These are phyloP conservation scores for Adenanthera pavonina DNA, from an alignment of 306 rosid genomes.

Conservation along the genomic window DNA sequence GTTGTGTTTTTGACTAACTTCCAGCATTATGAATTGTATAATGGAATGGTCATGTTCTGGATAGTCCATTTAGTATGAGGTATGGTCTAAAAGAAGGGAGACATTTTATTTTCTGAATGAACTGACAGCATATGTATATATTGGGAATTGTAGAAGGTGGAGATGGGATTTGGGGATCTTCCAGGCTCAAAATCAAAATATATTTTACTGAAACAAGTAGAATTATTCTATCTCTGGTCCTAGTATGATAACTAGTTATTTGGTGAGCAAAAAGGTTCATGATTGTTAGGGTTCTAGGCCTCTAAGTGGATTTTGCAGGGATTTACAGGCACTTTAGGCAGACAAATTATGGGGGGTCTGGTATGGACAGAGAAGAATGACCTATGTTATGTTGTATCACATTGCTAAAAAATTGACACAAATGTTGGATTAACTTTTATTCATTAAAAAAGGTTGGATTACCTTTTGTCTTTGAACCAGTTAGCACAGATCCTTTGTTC, in stretches of 20 bases:
- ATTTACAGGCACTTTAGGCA: not conserved
- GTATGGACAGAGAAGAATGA: conserved; percentile 11
- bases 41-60: not conserved
- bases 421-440: conserved; percentile 21
- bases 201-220: not conserved
- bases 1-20: conserved; percentile 8
- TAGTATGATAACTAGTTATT: conserved; percentile 6
- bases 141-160: not conserved
- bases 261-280: not conserved
- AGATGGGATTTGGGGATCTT: conserved; percentile 17
- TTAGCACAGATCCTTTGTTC: not conserved
- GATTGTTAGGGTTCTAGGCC: not conserved
- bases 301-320: conserved; percentile 16
- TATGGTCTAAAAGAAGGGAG: conserved; percentile 15
- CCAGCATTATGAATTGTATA: not conserved
- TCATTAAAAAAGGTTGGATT: not conserved
- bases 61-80: not conserved
- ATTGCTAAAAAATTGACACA: conserved; percentile 11
- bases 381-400: conserved; percentile 9
- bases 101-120: not conserved
- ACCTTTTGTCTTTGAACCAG: conserved; percentile 27
- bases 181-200: not conserved
- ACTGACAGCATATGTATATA: not conserved
- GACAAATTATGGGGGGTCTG: not conserved
- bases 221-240: conserved; percentile 7